phyloP scores from a whole-genome alignment of 208 protist genomes.

The Naegleria lovaniensis region DNA sequence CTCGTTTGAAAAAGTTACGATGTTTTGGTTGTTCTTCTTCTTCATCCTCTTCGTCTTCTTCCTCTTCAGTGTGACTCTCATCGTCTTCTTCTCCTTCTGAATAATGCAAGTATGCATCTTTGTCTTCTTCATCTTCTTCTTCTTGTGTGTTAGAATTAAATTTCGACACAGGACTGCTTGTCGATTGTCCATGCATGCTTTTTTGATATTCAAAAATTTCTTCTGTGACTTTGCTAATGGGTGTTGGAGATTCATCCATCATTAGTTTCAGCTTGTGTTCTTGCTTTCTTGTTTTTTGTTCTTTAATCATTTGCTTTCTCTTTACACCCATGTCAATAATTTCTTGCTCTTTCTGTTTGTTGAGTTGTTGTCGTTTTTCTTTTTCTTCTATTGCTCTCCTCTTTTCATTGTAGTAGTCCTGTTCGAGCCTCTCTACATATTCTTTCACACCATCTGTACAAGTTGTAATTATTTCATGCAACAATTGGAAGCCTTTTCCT shows the following conservation, averaged over 20 bases:
- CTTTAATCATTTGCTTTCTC: neutral
- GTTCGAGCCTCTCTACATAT: neutral
- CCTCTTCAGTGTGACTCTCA: neutral
- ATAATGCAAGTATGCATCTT: neutral
- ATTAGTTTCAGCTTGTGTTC: neutral
- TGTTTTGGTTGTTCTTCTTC: neutral
- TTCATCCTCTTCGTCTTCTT: neutral
- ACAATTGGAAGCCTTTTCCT: neutral
- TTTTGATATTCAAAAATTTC: neutral
- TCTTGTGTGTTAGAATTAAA: neutral
- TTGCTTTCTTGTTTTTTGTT: neutral
- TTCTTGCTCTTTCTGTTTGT: neutral
- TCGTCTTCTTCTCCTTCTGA: neutral
- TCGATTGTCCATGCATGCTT: neutral
- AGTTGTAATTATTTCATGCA: neutral
- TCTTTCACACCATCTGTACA: neutral
- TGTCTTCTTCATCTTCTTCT: neutral
- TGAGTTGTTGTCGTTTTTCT: neutral
- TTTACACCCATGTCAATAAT: neutral
- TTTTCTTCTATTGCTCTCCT: neutral
- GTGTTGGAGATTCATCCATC: neutral
- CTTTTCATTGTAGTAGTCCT: neutral
- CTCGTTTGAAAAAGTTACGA: neutral
- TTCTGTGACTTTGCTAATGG: neutral
- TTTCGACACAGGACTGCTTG: neutral